phyloP scores from a whole-genome alignment of 2,329 filamentous ascomycete genomes.

The Exserohilum rostratum region DNA sequence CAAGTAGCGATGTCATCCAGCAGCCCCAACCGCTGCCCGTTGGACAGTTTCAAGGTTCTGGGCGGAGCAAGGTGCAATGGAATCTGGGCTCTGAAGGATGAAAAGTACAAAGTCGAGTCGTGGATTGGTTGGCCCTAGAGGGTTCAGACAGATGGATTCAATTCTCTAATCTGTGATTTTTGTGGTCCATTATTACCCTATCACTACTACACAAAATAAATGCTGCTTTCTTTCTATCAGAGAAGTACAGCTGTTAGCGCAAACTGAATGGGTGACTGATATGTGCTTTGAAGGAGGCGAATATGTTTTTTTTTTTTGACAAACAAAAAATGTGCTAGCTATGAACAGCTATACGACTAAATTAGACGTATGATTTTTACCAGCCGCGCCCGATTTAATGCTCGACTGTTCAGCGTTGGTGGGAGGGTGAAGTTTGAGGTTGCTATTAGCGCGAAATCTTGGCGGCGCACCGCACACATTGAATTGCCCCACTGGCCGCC shows the following conservation, averaged over 20 bases:
- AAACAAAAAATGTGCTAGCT: no score
- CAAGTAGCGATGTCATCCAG: constrained; percentile 37
- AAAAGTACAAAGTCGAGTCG: background rate
- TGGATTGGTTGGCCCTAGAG: background rate
- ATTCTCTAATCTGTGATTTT: background rate
- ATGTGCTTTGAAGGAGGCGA: no score
- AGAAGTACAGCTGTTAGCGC: no score
- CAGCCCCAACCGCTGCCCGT: constrained; percentile 35
- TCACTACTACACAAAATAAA: background rate
- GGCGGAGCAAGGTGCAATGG: constrained; percentile 42
- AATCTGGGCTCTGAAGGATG: constrained; percentile 41
- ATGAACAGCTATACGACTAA: no score
- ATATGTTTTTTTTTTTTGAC: no score
- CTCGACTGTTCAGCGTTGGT: no score
- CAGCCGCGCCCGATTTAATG: no score
- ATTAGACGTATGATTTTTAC: no score
- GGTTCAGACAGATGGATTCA: background rate
- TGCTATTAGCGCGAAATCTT: constrained; percentile 25
- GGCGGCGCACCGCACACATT: constrained; percentile 24
- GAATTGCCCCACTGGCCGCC: constrained; percentile 23
- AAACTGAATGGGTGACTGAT: background rate
- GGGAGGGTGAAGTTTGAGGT: background rate
- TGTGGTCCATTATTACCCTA: background rate
- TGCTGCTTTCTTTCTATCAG: background rate
- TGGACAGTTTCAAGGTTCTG: constrained; percentile 20